Conservation (phyloP, 805 yeast genomes). For the Yamadazyma akitaensis region DNA sequence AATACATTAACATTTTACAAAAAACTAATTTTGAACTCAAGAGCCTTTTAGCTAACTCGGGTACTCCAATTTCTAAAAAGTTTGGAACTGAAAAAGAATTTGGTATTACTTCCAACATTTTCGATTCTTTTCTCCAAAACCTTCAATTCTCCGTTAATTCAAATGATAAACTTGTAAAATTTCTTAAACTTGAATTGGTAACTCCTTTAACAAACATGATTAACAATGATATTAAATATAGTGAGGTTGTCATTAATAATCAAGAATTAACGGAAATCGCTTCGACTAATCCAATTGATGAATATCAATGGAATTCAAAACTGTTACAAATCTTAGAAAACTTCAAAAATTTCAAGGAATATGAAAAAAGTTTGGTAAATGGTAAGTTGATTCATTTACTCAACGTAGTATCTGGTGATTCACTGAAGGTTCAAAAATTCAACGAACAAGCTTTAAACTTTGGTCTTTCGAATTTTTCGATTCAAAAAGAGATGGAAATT, state of each 20-base stretch:
- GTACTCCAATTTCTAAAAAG: constrained; percentile 2
- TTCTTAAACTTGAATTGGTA: constrained; percentile 52
- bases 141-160: constrained; percentile 47
- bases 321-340: constrained; percentile 75
- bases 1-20: constrained; percentile 18
- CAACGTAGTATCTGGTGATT: constrained; percentile 27
- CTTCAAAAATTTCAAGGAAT: constrained; percentile 67
- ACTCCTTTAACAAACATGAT: constrained; percentile 52
- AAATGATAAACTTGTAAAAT: constrained; percentile 45
- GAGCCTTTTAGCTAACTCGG: constrained; percentile 42
- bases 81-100: constrained; percentile 28
- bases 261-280: constrained; percentile 40
- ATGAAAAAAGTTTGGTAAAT: constrained; percentile 53
- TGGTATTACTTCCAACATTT: constrained; percentile 31
- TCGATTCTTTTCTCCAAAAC: constrained; percentile 21
- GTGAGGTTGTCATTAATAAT: constrained; percentile 50
- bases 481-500: constrained; percentile 35
- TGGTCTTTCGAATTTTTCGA: constrained; percentile 46
- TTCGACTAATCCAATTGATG: constrained; percentile 28
- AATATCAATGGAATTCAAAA: constrained; percentile 67
- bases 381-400: constrained; percentile 66
- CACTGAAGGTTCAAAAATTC: constrained; percentile 22
- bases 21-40: constrained; percentile 55
- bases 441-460: constrained; percentile 67
- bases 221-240: constrained; percentile 52